Percentiles rank a stretch among this genome's conserved stretches.
Conservation (phyloP, 371 early-diverging fungal genomes). For the Syncephalastrum sp. region DNA sequence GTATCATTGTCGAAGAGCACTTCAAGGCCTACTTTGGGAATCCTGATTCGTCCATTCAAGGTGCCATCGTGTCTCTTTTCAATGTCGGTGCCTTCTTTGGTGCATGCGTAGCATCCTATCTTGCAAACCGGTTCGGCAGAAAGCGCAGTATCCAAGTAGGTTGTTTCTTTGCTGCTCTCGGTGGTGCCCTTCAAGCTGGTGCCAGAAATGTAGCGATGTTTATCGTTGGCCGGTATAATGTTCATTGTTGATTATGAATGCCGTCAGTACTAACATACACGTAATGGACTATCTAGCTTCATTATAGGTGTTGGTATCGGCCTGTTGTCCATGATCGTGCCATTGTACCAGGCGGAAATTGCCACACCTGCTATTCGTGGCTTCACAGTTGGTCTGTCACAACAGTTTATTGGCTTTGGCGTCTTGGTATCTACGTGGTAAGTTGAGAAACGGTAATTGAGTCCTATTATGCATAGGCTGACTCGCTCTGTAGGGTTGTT, state of each 20-base stretch:
- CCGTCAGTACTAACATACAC: not conserved
- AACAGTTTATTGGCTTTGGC: conserved; percentile 28
- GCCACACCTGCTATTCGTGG: conserved; percentile 38
- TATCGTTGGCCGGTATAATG: conserved; percentile 25
- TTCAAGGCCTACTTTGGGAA: conserved; percentile 27
- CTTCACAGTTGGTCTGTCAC: conserved; percentile 26
- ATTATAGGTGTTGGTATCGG: conserved; percentile 46
- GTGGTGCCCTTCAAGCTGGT: conserved; percentile 27
- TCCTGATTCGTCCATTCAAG: conserved; percentile 21
- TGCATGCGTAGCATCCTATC: conserved; percentile 17
- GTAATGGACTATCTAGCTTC: conserved; percentile 13
- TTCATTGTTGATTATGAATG: not conserved
- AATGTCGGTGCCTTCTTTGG: conserved; percentile 26
- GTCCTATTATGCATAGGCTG: not conserved
- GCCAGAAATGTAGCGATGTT: conserved; percentile 26
- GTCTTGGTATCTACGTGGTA: conserved; percentile 14
- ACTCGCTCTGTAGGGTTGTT: conserved; percentile 24
- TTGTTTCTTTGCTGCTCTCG: conserved; percentile 24
- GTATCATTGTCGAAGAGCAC: conserved; percentile 28
- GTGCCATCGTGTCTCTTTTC: conserved; percentile 28
- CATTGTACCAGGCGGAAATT: conserved; percentile 49
- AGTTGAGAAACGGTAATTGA: not conserved
- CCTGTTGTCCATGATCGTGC: conserved; percentile 38
- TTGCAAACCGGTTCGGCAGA: conserved; percentile 19
- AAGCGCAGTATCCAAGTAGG: conserved; percentile 26